A percentile compares a stretch with the other conserved stretches of the same genome.
Conservation (phyloP, 257 asterid genomes). For the Salvia rosmarinus region DNA sequence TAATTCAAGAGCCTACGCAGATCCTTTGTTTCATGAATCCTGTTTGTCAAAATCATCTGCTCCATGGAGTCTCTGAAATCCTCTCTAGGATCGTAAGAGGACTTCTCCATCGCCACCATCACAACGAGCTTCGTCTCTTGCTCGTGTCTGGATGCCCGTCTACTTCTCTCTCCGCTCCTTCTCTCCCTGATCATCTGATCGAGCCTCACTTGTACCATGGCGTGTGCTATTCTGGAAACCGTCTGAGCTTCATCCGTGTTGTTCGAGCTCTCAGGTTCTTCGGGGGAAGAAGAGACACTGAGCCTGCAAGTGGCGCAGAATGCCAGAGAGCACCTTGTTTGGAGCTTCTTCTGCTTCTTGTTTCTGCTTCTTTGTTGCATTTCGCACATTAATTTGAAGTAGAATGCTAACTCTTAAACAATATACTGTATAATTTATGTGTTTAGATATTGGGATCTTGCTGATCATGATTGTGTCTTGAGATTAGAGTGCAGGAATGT, state of each 20-base stretch:
- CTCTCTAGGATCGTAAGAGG: slow-evolving; percentile 66
- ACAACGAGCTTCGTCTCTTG: slow-evolving; percentile 53
- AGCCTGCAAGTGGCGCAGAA: slow-evolving; percentile 65
- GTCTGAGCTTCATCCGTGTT: slow-evolving; percentile 45
- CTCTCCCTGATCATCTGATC: slow-evolving; percentile 66
- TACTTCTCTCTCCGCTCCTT: slow-evolving; percentile 26
- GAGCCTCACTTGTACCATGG: slow-evolving; percentile 78
- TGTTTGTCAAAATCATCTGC: slow-evolving; percentile 58
- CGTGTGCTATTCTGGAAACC: slow-evolving; percentile 69
- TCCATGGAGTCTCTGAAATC: slow-evolving; percentile 76
- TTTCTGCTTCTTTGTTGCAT: slow-evolving; percentile 52
- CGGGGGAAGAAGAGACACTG: slow-evolving; percentile 60
- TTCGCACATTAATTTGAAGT: slow-evolving; percentile 39
- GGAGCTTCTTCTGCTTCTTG: slow-evolving; percentile 57
- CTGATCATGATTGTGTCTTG: slow-evolving; percentile 57
- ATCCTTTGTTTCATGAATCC: slow-evolving; percentile 57
- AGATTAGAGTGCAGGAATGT: slow-evolving; percentile 36
- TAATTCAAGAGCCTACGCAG: slow-evolving; percentile 62
- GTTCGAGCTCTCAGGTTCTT: slow-evolving; percentile 52
- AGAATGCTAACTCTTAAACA: slow-evolving; percentile 29
- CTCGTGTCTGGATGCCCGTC: slow-evolving; percentile 27
- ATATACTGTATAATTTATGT: slow-evolving; percentile 53
- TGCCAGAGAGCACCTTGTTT: slow-evolving; percentile 45
- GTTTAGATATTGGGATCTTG: slow-evolving; percentile 44
- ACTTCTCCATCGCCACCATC: slow-evolving; percentile 78